Conservation (phyloP, 1,139 yeast genomes). For the Blastobotrys capitulatus region DNA sequence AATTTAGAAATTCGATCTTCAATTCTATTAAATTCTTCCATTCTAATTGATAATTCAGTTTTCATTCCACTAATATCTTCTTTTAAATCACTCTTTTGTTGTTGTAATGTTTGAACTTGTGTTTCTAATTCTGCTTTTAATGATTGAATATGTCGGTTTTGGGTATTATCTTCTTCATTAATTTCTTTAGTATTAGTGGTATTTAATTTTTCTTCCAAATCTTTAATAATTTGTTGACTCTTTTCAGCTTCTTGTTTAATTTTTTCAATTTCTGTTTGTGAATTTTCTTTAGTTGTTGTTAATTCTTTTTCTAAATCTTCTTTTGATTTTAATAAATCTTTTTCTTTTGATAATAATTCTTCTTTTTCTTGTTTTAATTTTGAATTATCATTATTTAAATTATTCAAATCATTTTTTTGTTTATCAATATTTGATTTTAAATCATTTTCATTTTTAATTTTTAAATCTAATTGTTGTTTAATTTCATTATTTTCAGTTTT, state of each 20-base stretch:
- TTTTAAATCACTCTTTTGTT: conserved; percentile 23
- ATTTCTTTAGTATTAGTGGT: not conserved
- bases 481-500: conserved; percentile 11
- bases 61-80: conserved; percentile 24
- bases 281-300: not conserved
- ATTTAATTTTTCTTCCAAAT: conserved; percentile 14
- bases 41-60: conserved; percentile 24
- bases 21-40: conserved; percentile 26
- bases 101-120: conserved; percentile 19
- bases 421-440: not conserved
- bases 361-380: not conserved
- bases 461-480: conserved; percentile 16
- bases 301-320: not conserved
- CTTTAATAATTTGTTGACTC: conserved; percentile 15
- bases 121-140: conserved; percentile 12
- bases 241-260: conserved; percentile 9
- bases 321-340: not conserved
- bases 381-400: not conserved
- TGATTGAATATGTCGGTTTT: not conserved
- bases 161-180: not conserved
- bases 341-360: not conserved
- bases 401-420: not conserved
- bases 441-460: conserved; percentile 6
- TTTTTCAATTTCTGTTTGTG: not conserved
- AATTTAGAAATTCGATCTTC: conserved; percentile 28